Base-by-base conservation (phyloP, 495 filamentous ascomycete genomes). In the Penicillium mononematosum region DNA sequence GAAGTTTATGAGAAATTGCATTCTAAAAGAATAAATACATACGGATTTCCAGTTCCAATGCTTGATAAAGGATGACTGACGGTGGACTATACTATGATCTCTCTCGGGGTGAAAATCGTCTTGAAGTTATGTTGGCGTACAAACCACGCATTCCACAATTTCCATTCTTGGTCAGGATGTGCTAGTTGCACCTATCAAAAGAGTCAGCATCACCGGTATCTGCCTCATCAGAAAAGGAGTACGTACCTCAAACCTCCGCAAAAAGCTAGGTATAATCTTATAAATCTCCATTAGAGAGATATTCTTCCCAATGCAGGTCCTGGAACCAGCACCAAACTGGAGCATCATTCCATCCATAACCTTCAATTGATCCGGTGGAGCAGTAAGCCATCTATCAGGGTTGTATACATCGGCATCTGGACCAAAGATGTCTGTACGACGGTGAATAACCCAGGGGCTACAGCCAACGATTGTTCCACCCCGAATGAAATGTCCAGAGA, bases 381-480 rank as follows among this genome's bases (percentile, higher is more conserved):
- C 14, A 19, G 52, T 41, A 2, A 58, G 39, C 64, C 64, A 67
- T 31, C 65, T 29, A 44, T 68, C 63, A 0, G 65, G 65, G 3
- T 50, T 17, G 41, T 63, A 68, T 4, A 20, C 31, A 32, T 58
- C 50, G 19, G 58, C 61, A 47, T 69, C 61, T 5, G 50, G 48
- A 1, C 64, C 66, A 19, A 59, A 69, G 20, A 60, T 51, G 1
- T 55, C 27, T 44, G 53, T 53, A 17, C 60, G 53, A 3, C 55
- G 44, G 22, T 69, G 66, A 4, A 65, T 56, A 12, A 66, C 63
- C 24, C 29, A 59, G 59, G 45, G 47, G 50, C 59, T 62, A 0
- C 71, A 69, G 11, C 83, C 81, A 2, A 85, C 51, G 7, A 39
- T 53, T 44, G 39, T 39, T n/a, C 50, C 50, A 11, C 24, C 50